Base-by-base conservation (phyloP, 148 eudicot species). In the Persicaria tinctoria region DNA sequence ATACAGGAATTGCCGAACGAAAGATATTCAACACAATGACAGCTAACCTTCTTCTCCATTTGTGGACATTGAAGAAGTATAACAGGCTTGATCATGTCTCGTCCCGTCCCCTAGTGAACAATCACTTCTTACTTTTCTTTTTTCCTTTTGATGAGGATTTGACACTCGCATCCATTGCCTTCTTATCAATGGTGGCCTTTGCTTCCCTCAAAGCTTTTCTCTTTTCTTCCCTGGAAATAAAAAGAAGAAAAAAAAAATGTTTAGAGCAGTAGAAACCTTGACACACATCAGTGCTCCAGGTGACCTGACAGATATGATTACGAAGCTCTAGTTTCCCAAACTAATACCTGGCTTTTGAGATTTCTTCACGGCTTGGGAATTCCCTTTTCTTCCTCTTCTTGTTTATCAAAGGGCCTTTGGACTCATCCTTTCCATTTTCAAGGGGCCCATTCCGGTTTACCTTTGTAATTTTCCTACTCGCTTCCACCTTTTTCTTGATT, bases 331-430 rank as follows among this genome's bases (percentile, higher is more conserved):
- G 41, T 8, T 27, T 46, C 10, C 45, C 13, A 38, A 74, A 54
- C 2, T 2, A 46, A 50, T 82, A 89, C 93, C 93, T 89, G 50
- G 78, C 74, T 82, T 69, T 83, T 73, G 91, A 81, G 62, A 89
- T 79, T 76, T 89, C 94, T 75, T 84, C 86, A 46, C 86, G 85
- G 9, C 87, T 69, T 73, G 80, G 85, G 16, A 27, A 44, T 66
- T 80, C 75, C 79, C 45, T 79, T 51, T 80, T 85, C 80, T 62
- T 54, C 76, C 82, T 75, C 82, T 76, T 85, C 53, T 56, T 72
- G 41, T 32, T 32, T 32, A 32, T 76, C 0, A 51, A 4, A 47
- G 48, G 69, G 27, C 81, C 49, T 75, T 68, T 68, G 48, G 76
- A 44, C 44, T 81, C 69, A 23, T 62, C 72, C 56, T 79, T 76